Percentiles rank a stretch among this genome's conserved stretches.
Conservation (phyloP, 176 grass and related monocot species). For the Alopecurus myosuroides region DNA sequence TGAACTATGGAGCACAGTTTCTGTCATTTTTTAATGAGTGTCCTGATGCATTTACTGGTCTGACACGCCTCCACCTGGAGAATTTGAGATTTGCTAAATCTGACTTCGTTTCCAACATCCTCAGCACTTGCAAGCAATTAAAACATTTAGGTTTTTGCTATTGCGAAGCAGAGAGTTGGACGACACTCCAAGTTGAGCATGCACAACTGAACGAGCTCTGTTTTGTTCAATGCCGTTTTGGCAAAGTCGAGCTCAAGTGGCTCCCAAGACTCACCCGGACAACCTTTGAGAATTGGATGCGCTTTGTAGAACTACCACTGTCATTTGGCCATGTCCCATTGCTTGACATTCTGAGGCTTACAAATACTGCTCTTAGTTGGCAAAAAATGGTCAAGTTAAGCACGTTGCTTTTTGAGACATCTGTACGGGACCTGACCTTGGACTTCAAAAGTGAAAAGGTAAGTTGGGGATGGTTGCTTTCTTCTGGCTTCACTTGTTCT, state of each 20-base stretch:
- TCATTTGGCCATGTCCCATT: not conserved
- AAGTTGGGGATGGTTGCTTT: not conserved
- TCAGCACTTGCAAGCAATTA: not conserved
- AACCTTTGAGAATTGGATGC: not conserved
- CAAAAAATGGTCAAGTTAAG: not conserved
- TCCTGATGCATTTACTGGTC: not conserved
- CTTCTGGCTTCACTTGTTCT: not conserved
- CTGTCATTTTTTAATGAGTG: not conserved
- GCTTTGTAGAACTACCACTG: not conserved
- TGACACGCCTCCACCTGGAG: not conserved
- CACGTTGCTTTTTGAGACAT: too few species aligned
- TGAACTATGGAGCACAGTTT: not conserved
- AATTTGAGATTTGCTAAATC: not conserved
- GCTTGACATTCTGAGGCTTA: not conserved
- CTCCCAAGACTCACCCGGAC: not conserved
- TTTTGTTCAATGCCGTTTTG: not conserved
- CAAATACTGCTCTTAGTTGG: not conserved
- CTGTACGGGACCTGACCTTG: not conserved
- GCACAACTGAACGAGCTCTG: not conserved
- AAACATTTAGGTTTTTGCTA: not conserved
- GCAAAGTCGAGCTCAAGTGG: not conserved
- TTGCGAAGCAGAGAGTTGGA: not conserved
- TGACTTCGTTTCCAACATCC: not conserved
- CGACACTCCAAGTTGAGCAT: not conserved
- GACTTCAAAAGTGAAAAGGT: not conserved